These are phyloP conservation scores for Globisporangium mamillatum DNA, from an alignment of 352 stramenopile genomes.

Conservation along the genomic window DNA sequence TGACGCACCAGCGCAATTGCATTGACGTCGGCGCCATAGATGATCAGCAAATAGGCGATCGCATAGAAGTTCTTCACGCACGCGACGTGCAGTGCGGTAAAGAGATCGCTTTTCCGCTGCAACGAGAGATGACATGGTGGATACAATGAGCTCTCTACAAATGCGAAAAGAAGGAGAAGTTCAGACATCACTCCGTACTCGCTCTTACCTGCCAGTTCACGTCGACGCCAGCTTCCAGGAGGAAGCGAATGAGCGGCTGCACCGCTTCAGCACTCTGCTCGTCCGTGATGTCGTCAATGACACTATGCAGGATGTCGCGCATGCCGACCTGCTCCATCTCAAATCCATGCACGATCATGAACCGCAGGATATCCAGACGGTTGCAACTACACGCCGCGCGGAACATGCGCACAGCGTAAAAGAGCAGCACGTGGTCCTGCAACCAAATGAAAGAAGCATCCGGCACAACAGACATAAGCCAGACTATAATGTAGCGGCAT, in stretches of 20 bases:
- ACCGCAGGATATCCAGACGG: constrained; percentile 55
- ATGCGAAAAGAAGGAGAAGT: neutral
- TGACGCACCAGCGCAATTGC: constrained; percentile 47
- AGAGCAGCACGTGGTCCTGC: constrained; percentile 51
- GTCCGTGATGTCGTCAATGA: constrained; percentile 36
- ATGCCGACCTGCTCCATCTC: constrained; percentile 54
- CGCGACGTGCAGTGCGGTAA: constrained; percentile 61
- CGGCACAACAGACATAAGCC: neutral
- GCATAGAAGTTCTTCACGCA: constrained; percentile 59
- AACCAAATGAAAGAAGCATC: neutral
- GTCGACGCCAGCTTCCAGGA: constrained; percentile 58
- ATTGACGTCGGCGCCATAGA: constrained; percentile 75
- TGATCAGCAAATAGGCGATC: constrained; percentile 58
- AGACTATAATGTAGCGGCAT: neutral
- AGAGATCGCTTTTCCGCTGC: constrained; percentile 54
- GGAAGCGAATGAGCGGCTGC: constrained; percentile 56
- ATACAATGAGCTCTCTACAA: neutral
- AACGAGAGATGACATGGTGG: neutral
- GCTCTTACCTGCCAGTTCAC: constrained; percentile 66
- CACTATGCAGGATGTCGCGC: constrained; percentile 47
- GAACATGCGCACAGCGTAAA: constrained; percentile 71
- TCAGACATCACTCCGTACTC: neutral
- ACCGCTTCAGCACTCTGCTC: constrained; percentile 30
- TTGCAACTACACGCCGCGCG: constrained; percentile 41
- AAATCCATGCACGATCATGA: constrained; percentile 69